Percentiles rank a stretch among this genome's conserved stretches.
Evolutionary conservation across 495 filamentous ascomycete genomes (phyloP).

Genomic region (Penicillium cosmopolitanum): DNA sequence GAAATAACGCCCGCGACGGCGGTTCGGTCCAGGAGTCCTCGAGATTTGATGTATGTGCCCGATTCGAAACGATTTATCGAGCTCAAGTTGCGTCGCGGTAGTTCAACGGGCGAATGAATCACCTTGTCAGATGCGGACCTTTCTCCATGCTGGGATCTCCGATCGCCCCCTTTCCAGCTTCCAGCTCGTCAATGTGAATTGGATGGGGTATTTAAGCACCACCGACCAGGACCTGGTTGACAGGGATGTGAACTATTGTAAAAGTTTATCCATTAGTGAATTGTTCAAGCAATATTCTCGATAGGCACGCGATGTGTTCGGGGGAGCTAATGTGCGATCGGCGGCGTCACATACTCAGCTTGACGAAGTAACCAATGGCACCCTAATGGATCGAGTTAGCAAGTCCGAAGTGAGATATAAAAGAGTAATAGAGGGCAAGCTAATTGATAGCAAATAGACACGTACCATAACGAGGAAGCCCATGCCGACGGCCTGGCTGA

Average conservation of each 20-base stretch:
- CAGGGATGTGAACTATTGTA: constrained; percentile 71
- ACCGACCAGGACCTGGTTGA: constrained; percentile 82
- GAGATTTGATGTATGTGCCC: not conserved
- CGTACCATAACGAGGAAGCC: constrained; percentile 86
- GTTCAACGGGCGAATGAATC: not conserved
- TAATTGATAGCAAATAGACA: constrained; percentile 5
- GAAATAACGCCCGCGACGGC: constrained; percentile 9
- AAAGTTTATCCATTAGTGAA: not conserved
- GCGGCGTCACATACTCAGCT: constrained; percentile 70
- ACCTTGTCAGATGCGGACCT: not conserved
- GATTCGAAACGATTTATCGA: not conserved
- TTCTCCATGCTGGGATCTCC: constrained; percentile 6
- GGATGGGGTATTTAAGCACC: constrained; percentile 52
- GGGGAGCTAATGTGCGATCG: not conserved
- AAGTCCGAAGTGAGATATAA: not conserved
- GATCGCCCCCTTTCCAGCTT: constrained; percentile 5
- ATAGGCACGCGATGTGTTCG: not conserved
- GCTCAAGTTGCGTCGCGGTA: not conserved
- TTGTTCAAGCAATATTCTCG: not conserved
- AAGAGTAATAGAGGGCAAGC: not conserved
- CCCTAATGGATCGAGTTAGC: constrained; percentile 27
- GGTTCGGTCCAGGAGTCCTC: not conserved
- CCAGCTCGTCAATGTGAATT: constrained; percentile 2
- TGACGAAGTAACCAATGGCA: constrained; percentile 86
- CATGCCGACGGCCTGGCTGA: constrained; percentile 93